phyloP scores from a whole-genome alignment of 805 yeast genomes.

The Kodamaea sagamina region DNA sequence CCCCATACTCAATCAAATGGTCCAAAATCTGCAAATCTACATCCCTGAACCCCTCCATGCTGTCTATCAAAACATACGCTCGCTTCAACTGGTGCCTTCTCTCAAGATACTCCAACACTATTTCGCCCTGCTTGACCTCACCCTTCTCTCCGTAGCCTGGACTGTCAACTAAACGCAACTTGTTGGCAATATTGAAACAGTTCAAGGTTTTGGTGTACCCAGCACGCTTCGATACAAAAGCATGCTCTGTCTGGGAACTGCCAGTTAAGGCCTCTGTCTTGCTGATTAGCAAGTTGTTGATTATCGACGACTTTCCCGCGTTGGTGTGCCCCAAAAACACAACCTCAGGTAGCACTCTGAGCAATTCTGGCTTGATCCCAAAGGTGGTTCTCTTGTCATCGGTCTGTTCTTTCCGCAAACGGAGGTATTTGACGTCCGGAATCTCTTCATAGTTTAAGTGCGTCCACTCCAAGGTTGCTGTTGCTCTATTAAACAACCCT shows the following conservation, averaged over 20 bases:
- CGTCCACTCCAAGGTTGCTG: slow-evolving; percentile 61
- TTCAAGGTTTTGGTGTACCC: slow-evolving; percentile 68
- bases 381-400: slow-evolving; percentile 26
- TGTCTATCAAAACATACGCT: slow-evolving; percentile 63
- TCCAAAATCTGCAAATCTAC: slow-evolving; percentile 58
- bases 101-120: slow-evolving; percentile 62
- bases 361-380: slow-evolving; percentile 36
- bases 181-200: slow-evolving; percentile 65
- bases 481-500: slow-evolving; percentile 45
- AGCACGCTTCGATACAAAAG: slow-evolving; percentile 55
- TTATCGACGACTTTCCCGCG: slow-evolving; percentile 80
- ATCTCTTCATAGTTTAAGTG: slow-evolving; percentile 52
- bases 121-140: slow-evolving; percentile 63
- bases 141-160: slow-evolving; percentile 91
- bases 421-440: slow-evolving; percentile 53
- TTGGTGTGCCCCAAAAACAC: slow-evolving; percentile 79
- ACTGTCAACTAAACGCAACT: slow-evolving; percentile 71
- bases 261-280: slow-evolving; percentile 28
- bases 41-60: slow-evolving; percentile 57
- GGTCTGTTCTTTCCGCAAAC: slow-evolving; percentile 18
- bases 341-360: slow-evolving; percentile 61
- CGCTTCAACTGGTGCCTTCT: slow-evolving; percentile 55
- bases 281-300: slow-evolving; percentile 59
- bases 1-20: slow-evolving; percentile 52
- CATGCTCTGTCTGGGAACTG: slow-evolving; percentile 39